phyloP scores from a whole-genome alignment of 371 early-diverging fungal species.

The Lichtheimia ramosa region DNA sequence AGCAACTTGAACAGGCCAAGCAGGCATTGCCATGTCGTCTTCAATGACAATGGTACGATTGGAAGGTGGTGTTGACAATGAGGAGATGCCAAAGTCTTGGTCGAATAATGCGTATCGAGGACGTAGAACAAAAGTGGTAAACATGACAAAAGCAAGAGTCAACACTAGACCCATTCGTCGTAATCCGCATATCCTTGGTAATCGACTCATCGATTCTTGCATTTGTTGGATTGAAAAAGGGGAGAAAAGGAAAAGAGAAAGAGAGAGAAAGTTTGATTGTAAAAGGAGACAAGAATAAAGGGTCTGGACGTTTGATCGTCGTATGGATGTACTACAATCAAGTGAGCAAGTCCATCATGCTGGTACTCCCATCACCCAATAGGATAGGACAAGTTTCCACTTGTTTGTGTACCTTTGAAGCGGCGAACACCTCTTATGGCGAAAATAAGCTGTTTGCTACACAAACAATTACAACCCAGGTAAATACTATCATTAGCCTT shows the following conservation, averaged over 20 bases:
- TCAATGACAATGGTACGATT: not conserved
- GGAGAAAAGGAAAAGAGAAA: not conserved
- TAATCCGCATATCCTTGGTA: constrained; percentile 5
- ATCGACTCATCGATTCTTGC: not conserved
- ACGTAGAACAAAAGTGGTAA: not conserved
- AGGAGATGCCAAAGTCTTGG: not conserved
- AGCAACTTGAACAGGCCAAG: constrained; percentile 1
- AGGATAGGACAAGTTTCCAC: too few species aligned
- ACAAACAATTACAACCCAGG: not conserved
- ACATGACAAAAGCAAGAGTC: not conserved
- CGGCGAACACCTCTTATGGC: too few species aligned
- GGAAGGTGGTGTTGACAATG: not conserved
- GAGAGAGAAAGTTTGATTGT: not conserved
- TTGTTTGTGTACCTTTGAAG: too few species aligned
- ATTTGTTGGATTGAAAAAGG: not conserved
- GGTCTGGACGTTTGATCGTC: not conserved
- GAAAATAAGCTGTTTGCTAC: too few species aligned
- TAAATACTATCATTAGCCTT: not conserved
- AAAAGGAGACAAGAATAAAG: not conserved
- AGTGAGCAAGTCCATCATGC: too few species aligned
- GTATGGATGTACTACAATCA: too few species aligned
- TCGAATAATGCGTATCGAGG: not conserved
- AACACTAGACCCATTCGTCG: not conserved
- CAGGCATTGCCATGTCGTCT: not conserved
- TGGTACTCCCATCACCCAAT: too few species aligned